These are phyloP conservation scores for Populus deltoides DNA, from an alignment of 345 rosid genomes.

Conservation along the genomic window DNA sequence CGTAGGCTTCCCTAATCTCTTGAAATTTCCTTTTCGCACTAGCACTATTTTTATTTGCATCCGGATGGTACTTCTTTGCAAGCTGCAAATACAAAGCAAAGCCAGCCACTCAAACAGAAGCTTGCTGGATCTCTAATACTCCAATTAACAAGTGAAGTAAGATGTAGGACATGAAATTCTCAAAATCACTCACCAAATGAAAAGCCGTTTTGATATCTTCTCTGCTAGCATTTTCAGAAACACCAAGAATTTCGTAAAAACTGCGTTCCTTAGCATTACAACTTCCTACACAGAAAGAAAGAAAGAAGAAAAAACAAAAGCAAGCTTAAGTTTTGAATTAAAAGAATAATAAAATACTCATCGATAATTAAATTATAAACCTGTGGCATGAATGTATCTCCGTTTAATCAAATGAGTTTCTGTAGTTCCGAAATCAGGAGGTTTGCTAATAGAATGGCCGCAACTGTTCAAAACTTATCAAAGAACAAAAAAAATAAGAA, in stretches of 20 bases:
- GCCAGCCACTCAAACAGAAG: not conserved
- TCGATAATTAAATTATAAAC: constrained; percentile 25
- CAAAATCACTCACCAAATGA: constrained; percentile 48
- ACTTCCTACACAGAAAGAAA: constrained; percentile 37
- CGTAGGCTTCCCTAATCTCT: constrained; percentile 81
- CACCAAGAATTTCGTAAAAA: constrained; percentile 78
- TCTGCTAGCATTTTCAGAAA: constrained; percentile 57
- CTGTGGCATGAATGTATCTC: constrained; percentile 58
- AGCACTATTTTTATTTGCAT: constrained; percentile 78
- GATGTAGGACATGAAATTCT: not conserved
- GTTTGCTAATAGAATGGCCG: constrained; percentile 30
- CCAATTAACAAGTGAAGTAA: not conserved
- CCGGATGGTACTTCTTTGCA: constrained; percentile 93
- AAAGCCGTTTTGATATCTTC: constrained; percentile 87
- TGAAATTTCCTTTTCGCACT: constrained; percentile 85
- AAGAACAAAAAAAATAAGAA: not conserved
- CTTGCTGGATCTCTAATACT: no score
- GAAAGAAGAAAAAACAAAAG: not conserved
- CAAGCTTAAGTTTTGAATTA: not conserved
- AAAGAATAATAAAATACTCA: not conserved
- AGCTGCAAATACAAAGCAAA: constrained; percentile 52
- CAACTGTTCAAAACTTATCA: constrained; percentile 38
- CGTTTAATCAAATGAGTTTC: constrained; percentile 38
- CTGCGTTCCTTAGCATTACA: constrained; percentile 38
- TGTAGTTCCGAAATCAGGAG: constrained; percentile 25